Evolutionary conservation across 2,329 filamentous ascomycete species (phyloP).

Genomic region (Claviceps sp.): DNA sequence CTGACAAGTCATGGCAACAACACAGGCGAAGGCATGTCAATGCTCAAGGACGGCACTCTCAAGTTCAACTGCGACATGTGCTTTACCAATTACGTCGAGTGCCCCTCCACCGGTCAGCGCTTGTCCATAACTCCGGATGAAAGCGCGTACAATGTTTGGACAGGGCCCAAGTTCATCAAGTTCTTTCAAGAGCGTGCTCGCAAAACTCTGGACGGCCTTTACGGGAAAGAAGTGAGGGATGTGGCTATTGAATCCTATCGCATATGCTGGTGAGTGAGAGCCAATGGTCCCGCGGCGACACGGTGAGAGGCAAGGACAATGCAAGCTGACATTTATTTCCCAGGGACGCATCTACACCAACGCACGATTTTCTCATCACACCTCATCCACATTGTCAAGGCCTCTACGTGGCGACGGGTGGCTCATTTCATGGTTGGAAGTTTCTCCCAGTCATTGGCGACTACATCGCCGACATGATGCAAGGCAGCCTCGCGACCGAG

Average conservation of each 20-base stretch:
- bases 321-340: background rate
- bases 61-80: constrained; percentile 50
- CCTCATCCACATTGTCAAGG: constrained; percentile 35
- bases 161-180: constrained; percentile 25
- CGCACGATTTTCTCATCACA: constrained; percentile 48
- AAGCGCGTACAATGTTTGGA: constrained; percentile 28
- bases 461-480: constrained; percentile 39
- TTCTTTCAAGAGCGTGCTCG: constrained; percentile 30
- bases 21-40: constrained; percentile 29
- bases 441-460: constrained; percentile 49
- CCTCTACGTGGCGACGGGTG: constrained; percentile 47
- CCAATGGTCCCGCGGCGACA: too few species aligned
- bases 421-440: constrained; percentile 53
- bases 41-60: constrained; percentile 34
- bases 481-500: constrained; percentile 25
- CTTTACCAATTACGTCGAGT: constrained; percentile 38
- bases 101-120: constrained; percentile 31
- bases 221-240: constrained; percentile 25
- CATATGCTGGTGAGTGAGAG: constrained; percentile 29
- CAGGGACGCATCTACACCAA: constrained; percentile 49
- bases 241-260: constrained; percentile 28
- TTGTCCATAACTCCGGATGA: constrained; percentile 38
- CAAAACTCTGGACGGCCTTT: constrained; percentile 26
- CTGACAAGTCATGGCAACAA: constrained; percentile 3
- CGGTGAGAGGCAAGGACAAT: background rate